phyloP scores from a whole-genome alignment of 768 basidiomycete genomes.

The Podaxis carcinomalis region DNA sequence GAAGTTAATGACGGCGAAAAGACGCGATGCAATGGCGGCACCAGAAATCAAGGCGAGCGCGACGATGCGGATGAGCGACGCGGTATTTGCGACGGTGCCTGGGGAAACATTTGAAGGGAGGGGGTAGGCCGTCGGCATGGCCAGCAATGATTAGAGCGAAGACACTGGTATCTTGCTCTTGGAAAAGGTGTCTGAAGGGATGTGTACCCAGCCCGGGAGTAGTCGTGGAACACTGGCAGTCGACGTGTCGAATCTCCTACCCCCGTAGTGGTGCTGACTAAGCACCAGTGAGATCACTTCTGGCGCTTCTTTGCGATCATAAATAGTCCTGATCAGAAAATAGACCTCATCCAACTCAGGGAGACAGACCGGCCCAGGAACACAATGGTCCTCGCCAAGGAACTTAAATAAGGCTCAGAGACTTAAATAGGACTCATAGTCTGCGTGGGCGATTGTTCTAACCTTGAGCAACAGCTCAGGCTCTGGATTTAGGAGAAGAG shows the following conservation, averaged over 20 bases:
- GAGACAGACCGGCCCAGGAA: not conserved
- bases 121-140: constrained; percentile 71
- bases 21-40: constrained; percentile 91
- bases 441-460: not conserved
- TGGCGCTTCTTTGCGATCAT: not conserved
- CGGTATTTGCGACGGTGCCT: constrained; percentile 77
- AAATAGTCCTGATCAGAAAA: not conserved
- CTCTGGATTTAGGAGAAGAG: not conserved
- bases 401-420: not conserved
- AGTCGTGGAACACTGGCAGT: constrained; percentile 13
- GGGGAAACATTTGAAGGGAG: constrained; percentile 69
- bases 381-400: not conserved
- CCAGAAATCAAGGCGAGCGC: constrained; percentile 88
- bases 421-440: not conserved
- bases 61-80: constrained; percentile 85
- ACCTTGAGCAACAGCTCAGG: not conserved
- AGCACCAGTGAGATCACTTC: constrained; percentile 14
- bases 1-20: constrained; percentile 97
- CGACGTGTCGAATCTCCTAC: constrained; percentile 27
- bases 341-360: not conserved
- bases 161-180: not conserved
- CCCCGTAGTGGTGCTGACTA: constrained; percentile 20
- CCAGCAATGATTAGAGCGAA: constrained; percentile 24
- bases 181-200: not conserved
- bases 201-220: not conserved